phyloP scores from a whole-genome alignment of 345 rosid species.

The Citrus glauca region DNA sequence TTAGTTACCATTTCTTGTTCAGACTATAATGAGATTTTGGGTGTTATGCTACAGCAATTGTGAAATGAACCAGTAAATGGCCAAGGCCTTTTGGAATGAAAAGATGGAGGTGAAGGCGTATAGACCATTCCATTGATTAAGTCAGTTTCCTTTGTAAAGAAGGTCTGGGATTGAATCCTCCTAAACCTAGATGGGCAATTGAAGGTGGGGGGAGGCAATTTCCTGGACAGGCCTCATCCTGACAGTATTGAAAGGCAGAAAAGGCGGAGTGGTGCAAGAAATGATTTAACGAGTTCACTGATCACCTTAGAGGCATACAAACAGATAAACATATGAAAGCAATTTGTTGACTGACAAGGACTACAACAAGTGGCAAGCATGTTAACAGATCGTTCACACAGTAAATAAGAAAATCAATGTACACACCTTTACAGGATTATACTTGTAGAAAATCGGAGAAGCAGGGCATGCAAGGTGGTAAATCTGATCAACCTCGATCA shows the following conservation, averaged over 20 bases:
- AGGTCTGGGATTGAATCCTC: neutral
- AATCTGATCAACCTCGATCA: constrained; percentile 90
- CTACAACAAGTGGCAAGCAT: neutral
- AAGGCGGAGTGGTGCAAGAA: neutral
- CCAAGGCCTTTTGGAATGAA: neutral
- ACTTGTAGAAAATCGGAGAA: constrained; percentile 91
- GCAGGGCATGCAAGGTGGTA: constrained; percentile 99
- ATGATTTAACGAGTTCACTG: neutral
- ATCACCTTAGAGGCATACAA: neutral
- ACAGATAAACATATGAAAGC: neutral
- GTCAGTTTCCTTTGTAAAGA: neutral
- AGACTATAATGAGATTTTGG: neutral
- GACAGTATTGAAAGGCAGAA: neutral
- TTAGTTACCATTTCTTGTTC: neutral
- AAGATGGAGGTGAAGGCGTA: neutral
- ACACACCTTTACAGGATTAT: constrained; percentile 95
- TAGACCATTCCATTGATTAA: neutral
- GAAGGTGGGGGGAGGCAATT: neutral
- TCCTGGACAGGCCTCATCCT: neutral
- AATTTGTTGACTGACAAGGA: neutral
- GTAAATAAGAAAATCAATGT: neutral
- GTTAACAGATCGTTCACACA: neutral
- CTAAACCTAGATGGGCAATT: neutral
- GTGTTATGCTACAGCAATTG: neutral
- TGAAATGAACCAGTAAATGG: neutral